Base-by-base conservation (phyloP, 2,329 filamentous ascomycete genomes). In the Ceratocystis alfenasii region DNA sequence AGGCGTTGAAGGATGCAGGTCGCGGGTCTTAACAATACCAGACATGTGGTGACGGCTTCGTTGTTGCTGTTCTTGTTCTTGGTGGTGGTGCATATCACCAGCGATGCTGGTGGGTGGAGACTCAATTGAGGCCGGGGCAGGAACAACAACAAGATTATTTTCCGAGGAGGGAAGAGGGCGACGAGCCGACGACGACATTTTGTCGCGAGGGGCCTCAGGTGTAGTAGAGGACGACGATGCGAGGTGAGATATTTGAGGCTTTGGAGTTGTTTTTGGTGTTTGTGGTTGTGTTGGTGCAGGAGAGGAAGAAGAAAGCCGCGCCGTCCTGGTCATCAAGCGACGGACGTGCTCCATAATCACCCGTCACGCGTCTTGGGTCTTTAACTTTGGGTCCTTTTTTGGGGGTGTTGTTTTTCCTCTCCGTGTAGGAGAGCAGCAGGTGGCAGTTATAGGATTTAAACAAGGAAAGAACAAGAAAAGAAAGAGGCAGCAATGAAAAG, bases 71-170 rank as follows among this genome's bases (percentile, higher is more conserved):
- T 41, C 36, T 41, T 41, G 33, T 1, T 62, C 20, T 25, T 15
- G 60, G 36, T 25, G 44, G 36, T 33, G 36, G 10, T 62, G 60
- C 22, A 25, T 30, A 12, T 67, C 65, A 36, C 53, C 65, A 33
- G 41, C 55, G 50, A 67, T 46, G 62, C 65, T 67, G 28, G 62
- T 64, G 28, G 65, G 65, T 44, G 65, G 65, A 22, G 65, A 67
- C 44, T 67, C 65, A 50, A 67, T 67, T 12, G 60, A 28, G 36
- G 59, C 28, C 53, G 53, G 53, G 25, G 22, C 53, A 36, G 63
- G 17, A 46, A 17, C 30, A 48, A 28, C 62, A 50, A 28, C 36
- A 12, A 41, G 36, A 41, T 15, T 12, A 41, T 41, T 6, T 36
- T 55, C 41, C 36, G 63, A 44, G 5, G 28, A 57, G 8, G 53